A percentile compares a stretch with the other conserved stretches of the same genome.
Conservation (phyloP, 1,284 basidiomycete species). For the Coriolopsis trogii region DNA sequence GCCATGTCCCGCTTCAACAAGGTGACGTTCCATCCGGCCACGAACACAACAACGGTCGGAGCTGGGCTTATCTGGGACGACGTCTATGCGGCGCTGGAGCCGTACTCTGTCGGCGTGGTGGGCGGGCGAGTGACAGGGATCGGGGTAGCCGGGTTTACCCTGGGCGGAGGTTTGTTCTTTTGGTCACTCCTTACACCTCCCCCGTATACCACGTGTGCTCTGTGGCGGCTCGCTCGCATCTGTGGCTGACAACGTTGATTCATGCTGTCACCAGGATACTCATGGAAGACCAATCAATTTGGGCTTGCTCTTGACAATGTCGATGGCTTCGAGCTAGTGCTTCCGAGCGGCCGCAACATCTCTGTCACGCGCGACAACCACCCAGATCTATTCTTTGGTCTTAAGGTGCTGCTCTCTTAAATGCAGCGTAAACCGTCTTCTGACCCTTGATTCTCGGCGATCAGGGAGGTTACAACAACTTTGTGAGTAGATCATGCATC, state of each 20-base stretch:
- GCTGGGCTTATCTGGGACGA: conserved; percentile 53
- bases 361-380: conserved; percentile 29
- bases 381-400: conserved; percentile 41
- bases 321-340: conserved; percentile 40
- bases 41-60: conserved; percentile 45
- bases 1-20: conserved; percentile 47
- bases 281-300: conserved; percentile 43
- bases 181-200: too few relatives aligned
- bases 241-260: too few relatives aligned
- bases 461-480: conserved; percentile 68
- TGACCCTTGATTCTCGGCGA: background rate
- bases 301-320: conserved; percentile 50
- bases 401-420: conserved; percentile 36
- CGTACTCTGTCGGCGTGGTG: conserved; percentile 44
- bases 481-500: conserved; percentile 47
- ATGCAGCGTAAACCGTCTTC: background rate
- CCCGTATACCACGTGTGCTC: background rate
- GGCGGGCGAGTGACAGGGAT: conserved; percentile 46
- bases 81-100: conserved; percentile 45
- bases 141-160: conserved; percentile 48
- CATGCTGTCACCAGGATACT: conserved; percentile 50
- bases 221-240: background rate
- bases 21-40: conserved; percentile 36
- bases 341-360: conserved; percentile 42
- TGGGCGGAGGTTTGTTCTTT: conserved; percentile 46